Conservation (phyloP, 2,329 filamentous ascomycete species). For the Cercospora sp. region DNA sequence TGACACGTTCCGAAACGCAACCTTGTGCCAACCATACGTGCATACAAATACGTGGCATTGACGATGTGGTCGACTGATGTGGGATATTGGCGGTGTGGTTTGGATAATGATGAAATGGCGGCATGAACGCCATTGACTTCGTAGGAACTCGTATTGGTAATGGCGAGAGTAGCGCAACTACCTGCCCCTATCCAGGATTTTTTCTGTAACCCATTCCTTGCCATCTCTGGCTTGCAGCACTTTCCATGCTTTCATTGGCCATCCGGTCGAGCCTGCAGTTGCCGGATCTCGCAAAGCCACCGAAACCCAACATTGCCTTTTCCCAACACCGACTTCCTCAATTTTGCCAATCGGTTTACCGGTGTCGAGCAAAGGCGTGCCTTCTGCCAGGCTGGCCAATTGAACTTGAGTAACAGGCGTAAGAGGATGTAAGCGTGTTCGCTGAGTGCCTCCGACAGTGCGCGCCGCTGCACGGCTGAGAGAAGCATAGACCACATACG, state of each 20-base stretch:
- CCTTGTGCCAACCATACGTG: neutral
- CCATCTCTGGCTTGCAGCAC: slow-evolving; percentile 75
- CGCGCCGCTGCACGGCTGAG: slow-evolving; percentile 67
- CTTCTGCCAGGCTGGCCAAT: slow-evolving; percentile 75
- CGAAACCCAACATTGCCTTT: slow-evolving; percentile 75
- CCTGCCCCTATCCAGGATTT: slow-evolving; percentile 42
- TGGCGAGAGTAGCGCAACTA: neutral
- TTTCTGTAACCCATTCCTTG: slow-evolving; percentile 73
- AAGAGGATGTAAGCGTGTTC: slow-evolving; percentile 84
- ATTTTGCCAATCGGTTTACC: slow-evolving; percentile 91
- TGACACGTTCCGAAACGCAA: neutral
- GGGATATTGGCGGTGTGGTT: neutral
- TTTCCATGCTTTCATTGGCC: slow-evolving; percentile 71
- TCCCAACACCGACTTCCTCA: slow-evolving; percentile 49
- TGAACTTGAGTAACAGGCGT: slow-evolving; percentile 76
- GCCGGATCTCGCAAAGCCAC: slow-evolving; percentile 59
- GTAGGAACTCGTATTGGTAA: neutral
- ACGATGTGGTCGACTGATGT: neutral
- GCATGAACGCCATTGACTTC: neutral
- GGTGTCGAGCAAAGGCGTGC: slow-evolving; percentile 79
- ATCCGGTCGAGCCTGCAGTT: slow-evolving; percentile 22
- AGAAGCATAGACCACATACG: slow-evolving; percentile 84
- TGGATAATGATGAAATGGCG: neutral
- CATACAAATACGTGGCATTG: neutral
- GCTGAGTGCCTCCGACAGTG: slow-evolving; percentile 54